phyloP scores from a whole-genome alignment of 1,139 yeast species.

The Taphrina populina region DNA sequence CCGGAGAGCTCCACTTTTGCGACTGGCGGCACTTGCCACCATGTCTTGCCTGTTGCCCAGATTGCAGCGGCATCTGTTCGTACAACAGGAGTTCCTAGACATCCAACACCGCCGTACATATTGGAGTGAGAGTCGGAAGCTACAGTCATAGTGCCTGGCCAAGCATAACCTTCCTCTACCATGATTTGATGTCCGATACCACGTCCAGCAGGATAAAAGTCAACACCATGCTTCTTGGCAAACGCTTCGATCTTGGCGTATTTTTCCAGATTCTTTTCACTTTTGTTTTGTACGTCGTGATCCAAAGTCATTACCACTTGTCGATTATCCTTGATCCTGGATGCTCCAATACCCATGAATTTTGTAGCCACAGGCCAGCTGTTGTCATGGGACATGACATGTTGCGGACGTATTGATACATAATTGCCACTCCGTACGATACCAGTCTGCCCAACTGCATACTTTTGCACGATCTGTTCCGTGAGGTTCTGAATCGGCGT shows the following conservation, averaged over 20 bases:
- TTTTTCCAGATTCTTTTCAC: slow-evolving; percentile 82
- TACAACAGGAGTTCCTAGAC: slow-evolving; percentile 95
- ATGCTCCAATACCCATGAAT: slow-evolving; percentile 92
- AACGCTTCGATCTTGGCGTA: slow-evolving; percentile 84
- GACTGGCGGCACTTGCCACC: slow-evolving; percentile 99
- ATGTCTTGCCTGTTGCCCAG: slow-evolving; percentile 99
- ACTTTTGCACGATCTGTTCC: slow-evolving; percentile 90
- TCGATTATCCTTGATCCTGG: slow-evolving; percentile 71
- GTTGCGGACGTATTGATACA: slow-evolving; percentile 91
- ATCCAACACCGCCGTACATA: slow-evolving; percentile 95
- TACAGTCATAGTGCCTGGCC: slow-evolving; percentile 87
- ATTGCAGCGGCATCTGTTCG: slow-evolving; percentile 98
- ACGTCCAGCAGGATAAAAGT: slow-evolving; percentile 96
- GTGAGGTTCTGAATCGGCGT: slow-evolving; percentile 52
- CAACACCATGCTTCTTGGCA: slow-evolving; percentile 88
- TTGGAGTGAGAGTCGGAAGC: slow-evolving; percentile 98
- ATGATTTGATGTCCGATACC: slow-evolving; percentile 99
- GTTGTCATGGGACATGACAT: slow-evolving; percentile 98
- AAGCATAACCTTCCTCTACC: slow-evolving; percentile 98
- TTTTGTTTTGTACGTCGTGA: slow-evolving; percentile 93
- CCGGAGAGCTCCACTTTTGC: slow-evolving; percentile 89
- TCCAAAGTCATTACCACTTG: slow-evolving; percentile 95
- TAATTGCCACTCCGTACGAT: slow-evolving; percentile 85
- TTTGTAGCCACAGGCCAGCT: slow-evolving; percentile 99
- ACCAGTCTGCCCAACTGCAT: slow-evolving; percentile 75